These are phyloP conservation scores for Penstemon barbatus DNA, from an alignment of 257 asterid species.

Conservation along the genomic window DNA sequence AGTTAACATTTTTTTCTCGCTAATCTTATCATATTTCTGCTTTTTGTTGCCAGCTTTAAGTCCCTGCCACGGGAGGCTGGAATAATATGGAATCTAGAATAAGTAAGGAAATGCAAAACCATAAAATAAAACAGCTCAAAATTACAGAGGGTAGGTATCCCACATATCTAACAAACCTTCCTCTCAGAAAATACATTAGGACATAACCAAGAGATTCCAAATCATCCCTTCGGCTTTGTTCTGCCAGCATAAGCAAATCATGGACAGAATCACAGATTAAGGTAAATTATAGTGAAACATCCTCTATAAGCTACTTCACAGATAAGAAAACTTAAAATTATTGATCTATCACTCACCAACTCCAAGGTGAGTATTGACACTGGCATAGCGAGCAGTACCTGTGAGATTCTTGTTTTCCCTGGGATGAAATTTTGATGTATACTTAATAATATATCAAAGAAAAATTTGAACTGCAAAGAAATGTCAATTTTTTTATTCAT, in stretches of 20 bases:
- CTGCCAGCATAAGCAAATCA: conserved; percentile 45
- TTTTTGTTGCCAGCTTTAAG: conserved; percentile 94
- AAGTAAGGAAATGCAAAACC: conserved; percentile 4
- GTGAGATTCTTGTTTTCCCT: conserved; percentile 97
- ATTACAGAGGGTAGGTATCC: conserved; percentile 19
- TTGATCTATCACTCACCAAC: conserved; percentile 61
- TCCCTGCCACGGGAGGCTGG: conserved; percentile 98
- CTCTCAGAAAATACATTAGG: conserved; percentile 95
- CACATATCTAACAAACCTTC: conserved; percentile 71
- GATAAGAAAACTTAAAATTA: background rate
- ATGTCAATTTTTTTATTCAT: too few species aligned
- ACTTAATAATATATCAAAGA: conserved; percentile 22
- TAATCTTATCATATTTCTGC: conserved; percentile 93
- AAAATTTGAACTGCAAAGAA: conserved; percentile 12
- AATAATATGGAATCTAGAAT: conserved; percentile 24
- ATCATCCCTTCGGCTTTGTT: conserved; percentile 97
- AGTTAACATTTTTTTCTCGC: conserved; percentile 93
- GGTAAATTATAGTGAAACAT: background rate
- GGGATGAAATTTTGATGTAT: conserved; percentile 26
- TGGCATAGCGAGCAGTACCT: conserved; percentile 95
- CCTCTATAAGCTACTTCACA: background rate
- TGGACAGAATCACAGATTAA: background rate
- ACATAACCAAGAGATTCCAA: conserved; percentile 97
- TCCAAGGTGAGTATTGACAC: conserved; percentile 92
- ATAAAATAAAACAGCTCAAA: background rate